Evolutionary conservation across 176 grass and related monocot species (phyloP).

Genomic region (Themeda triandra): DNA sequence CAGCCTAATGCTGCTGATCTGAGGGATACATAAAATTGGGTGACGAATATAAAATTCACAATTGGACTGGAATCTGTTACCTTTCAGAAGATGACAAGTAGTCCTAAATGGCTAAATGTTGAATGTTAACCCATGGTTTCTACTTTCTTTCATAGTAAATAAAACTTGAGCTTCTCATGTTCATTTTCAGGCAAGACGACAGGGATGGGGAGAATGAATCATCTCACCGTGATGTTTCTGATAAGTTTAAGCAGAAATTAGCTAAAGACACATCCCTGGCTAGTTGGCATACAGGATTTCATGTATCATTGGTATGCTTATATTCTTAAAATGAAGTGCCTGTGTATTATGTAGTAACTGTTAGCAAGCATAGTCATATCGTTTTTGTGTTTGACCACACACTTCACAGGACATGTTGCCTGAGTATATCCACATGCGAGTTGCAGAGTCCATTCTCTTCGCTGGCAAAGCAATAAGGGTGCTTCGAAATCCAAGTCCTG

Average conservation of each 20-base stretch:
- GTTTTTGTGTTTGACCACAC: constrained; percentile 16
- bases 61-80: neutral
- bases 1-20: constrained; percentile 12
- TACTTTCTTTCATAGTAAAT: neutral
- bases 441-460: constrained; percentile 97
- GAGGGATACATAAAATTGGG: neutral
- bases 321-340: constrained; percentile 20
- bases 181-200: constrained; percentile 76
- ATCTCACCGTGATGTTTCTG: constrained; percentile 51
- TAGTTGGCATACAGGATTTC: constrained; percentile 92
- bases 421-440: constrained; percentile 90
- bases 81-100: neutral
- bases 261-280: constrained; percentile 59
- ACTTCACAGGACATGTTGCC: constrained; percentile 89
- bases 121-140: neutral
- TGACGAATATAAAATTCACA: neutral
- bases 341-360: neutral
- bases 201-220: constrained; percentile 57
- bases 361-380: constrained; percentile 28
- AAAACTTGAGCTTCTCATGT: constrained; percentile 7
- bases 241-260: constrained; percentile 69
- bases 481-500: constrained; percentile 82
- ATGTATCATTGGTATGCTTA: constrained; percentile 92
- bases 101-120: neutral
- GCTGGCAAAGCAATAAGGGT: constrained; percentile 94